A percentile compares a stretch with the other conserved stretches of the same genome.
Conservation (phyloP, 768 basidiomycete genomes). For the Scleroderma citrinum region DNA sequence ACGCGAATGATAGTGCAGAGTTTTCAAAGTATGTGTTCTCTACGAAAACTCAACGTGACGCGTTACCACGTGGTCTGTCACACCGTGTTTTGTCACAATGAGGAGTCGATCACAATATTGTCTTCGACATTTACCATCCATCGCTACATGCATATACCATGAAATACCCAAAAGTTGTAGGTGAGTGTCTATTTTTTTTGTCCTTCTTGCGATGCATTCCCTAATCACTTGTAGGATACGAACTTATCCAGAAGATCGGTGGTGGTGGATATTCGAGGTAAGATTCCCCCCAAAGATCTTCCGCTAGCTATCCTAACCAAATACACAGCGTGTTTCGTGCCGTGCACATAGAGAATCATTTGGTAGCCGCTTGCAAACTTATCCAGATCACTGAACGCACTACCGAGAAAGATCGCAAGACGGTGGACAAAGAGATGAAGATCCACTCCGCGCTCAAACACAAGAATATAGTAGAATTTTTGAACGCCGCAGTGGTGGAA, state of each 20-base stretch:
- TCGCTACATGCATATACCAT: constrained; percentile 3
- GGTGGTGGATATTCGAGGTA: constrained; percentile 87
- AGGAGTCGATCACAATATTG: not conserved
- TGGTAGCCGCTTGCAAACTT: constrained; percentile 85
- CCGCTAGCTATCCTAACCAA: not conserved
- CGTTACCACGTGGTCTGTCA: not conserved
- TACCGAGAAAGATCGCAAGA: constrained; percentile 66
- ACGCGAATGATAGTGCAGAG: too few species aligned
- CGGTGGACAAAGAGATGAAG: constrained; percentile 86
- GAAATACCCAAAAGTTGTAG: constrained; percentile 30
- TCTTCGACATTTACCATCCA: not conserved
- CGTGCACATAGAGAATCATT: constrained; percentile 57
- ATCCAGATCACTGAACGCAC: constrained; percentile 59
- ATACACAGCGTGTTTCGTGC: constrained; percentile 73
- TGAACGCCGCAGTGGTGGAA: constrained; percentile 74
- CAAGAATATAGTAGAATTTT: constrained; percentile 73
- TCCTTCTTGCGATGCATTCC: not conserved
- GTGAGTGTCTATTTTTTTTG: constrained; percentile 9
- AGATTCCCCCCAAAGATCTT: not conserved
- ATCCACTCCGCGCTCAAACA: constrained; percentile 82
- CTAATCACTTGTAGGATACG: constrained; percentile 45
- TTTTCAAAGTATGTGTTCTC: too few species aligned
- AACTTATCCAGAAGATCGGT: constrained; percentile 70
- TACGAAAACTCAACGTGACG: not conserved
- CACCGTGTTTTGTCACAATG: not conserved